Base-by-base conservation (phyloP, 352 stramenopile species). In the Pythium angustatum region DNA sequence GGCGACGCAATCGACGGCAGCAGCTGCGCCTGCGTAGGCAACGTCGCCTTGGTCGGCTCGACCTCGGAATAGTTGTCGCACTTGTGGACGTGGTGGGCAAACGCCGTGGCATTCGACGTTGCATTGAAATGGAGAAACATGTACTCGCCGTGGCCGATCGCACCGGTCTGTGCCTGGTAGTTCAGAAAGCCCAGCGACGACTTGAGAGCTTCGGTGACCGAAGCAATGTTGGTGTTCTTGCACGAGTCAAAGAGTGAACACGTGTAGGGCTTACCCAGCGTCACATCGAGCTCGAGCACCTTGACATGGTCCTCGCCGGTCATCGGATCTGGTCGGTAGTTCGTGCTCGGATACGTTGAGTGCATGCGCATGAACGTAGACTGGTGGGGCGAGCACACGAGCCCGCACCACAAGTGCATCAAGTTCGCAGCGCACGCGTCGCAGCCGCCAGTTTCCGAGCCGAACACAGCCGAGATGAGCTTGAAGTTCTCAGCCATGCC, bases 81-180 rank as follows among this genome's bases (percentile, higher is more conserved):
- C 43, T 79, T 63, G n/a, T 90, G 65, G 14, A 91, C 76, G 28
- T 85, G 63, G 45, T 89, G 75, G 45, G 75, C 58, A 54, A 90
- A 89, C 15, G 77, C 73, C 33, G 66, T 64, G 43, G 72, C 67
- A 27, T 73, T 76, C 9, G 66, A 69, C 5, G 55, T 73, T 17
- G 57, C 68, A 61, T 81, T 78, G 48, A 96, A 96, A 7, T 77
- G 66, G 49, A 96, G 64, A 22, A 83, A 82, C 65, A 96, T 85
- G 64, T 83, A 96, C 65, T 96, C 80, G n/a, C 88, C 88, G 64
- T 96, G 88, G 33, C 87, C 85, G 30, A 96, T 77, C 7, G 87
- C 88, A 6, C 87, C 88, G 4, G 87, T 93, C 70, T 96, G 88
- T 70, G 90, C 83, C 67, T 96, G 88, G 64, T 93, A 96, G 62